Base-by-base conservation (phyloP, 345 rosid species). In the Zanthoxylum bungeanum region DNA sequence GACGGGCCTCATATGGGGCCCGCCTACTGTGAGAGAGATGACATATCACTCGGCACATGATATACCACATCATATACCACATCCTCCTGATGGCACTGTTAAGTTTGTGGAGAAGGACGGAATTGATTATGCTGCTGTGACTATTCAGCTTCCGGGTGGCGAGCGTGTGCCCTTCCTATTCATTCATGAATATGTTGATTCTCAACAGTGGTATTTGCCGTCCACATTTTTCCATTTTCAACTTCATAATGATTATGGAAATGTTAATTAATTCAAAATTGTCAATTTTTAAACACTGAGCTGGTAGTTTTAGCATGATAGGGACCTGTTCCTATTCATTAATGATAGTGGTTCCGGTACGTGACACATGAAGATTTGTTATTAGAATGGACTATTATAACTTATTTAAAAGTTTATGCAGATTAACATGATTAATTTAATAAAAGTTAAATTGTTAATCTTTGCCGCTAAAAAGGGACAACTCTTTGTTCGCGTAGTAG, bases 101-200 rank as follows among this genome's bases (percentile, higher is more conserved):
- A 93, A 83, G 19, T 92, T 94, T 58, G 95, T 71, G 83, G 96
- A 91, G 83, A 88, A 93, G 72, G 97, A 91, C 27, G 97, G 98
- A 0, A 89, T 93, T 21, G 97, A 93, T 66, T 93, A 91, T 1
- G 97, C 96, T 8, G 96, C 96, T 3, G 98, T 91, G 33, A 91
- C 97, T 0, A 96, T 87, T 9, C 98, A 93, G 79, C 84, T 89
- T 9, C 92, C 97, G 3, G 96, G 97, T 3, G 97, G 97, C 0
- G 92, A 93, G 79, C 95, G 90, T 21, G 96, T 91, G 49, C 98
- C 96, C 0, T 93, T 93, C 90, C 86, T 93, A 46, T 93, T 93
- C 82, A 91, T 97, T n/a, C 7, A 75, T 93, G n/a, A n/a, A n/a
- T n/a, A n/a, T n/a, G n/a, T n/a, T n/a, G n/a, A n/a, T n/a, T n/a